Evolutionary conservation across 78 protist species (phyloP).

Genomic region (Dictyostelium intermedium): DNA sequence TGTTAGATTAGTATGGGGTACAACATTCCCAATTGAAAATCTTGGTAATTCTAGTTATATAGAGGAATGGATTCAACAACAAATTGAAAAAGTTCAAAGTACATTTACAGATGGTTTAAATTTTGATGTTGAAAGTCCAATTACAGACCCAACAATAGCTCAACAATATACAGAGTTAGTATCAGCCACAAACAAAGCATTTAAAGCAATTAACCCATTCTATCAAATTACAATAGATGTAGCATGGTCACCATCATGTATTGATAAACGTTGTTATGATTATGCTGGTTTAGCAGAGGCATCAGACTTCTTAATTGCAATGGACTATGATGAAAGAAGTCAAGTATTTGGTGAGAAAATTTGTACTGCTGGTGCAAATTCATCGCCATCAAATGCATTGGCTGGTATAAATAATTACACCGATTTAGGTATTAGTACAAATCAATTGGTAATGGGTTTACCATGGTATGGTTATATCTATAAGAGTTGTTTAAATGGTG

Average conservation of each 20-base stretch:
- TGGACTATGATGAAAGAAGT: constrained; percentile 82
- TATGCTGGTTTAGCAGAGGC: constrained; percentile 66
- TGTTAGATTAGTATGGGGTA: constrained; percentile 42
- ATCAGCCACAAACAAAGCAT: constrained; percentile 15
- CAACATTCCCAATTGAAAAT: constrained; percentile 17
- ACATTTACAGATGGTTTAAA: constrained; percentile 68
- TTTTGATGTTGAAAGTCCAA: constrained; percentile 69
- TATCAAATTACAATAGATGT: constrained; percentile 80
- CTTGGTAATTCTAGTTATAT: constrained; percentile 29
- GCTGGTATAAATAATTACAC: constrained; percentile 60
- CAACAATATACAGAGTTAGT: constrained; percentile 52
- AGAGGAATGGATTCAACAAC: constrained; percentile 48
- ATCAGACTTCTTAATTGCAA: constrained; percentile 72
- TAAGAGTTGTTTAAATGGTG: neutral
- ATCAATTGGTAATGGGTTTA: constrained; percentile 78
- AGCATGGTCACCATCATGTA: constrained; percentile 83
- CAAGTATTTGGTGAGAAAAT: constrained; percentile 35
- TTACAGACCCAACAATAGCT: neutral
- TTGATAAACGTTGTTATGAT: constrained; percentile 82
- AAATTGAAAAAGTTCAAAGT: constrained; percentile 28
- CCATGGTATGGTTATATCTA: constrained; percentile 86
- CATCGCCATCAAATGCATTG: neutral
- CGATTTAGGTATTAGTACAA: constrained; percentile 26
- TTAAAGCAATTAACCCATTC: constrained; percentile 48
- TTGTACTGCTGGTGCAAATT: constrained; percentile 83